These are phyloP conservation scores for Syzygium malaccense DNA, from an alignment of 441 rosid genomes.

Conservation along the genomic window DNA sequence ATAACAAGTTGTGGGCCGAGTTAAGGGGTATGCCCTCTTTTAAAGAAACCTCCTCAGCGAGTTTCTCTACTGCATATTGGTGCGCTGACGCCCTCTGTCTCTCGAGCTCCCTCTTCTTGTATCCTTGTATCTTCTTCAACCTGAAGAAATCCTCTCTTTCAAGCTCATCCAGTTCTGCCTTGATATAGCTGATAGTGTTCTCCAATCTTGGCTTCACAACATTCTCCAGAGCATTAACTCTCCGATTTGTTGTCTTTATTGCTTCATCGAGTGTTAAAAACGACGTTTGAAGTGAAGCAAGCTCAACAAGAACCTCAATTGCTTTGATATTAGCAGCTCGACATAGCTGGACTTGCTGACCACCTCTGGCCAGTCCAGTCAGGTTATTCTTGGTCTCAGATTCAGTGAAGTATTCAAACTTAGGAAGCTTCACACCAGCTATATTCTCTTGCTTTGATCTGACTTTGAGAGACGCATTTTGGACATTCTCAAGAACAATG, in stretches of 20 bases:
- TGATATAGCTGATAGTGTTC: slow-evolving; percentile 74
- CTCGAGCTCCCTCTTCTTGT: slow-evolving; percentile 76
- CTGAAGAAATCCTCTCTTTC: slow-evolving; percentile 93
- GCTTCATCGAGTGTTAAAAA: slow-evolving; percentile 88
- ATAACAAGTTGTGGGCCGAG: slow-evolving; percentile 52
- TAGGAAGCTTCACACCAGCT: slow-evolving; percentile 90
- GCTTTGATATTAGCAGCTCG: slow-evolving; percentile 82
- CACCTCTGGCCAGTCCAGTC: slow-evolving; percentile 89
- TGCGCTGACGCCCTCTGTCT: slow-evolving; percentile 41
- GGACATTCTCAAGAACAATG: slow-evolving; percentile 71
- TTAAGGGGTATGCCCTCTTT: slow-evolving; percentile 52
- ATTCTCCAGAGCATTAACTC: slow-evolving; percentile 90
- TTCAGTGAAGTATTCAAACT: slow-evolving; percentile 73
- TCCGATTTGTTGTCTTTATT: slow-evolving; percentile 86
- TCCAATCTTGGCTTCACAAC: slow-evolving; percentile 87
- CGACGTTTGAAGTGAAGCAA: slow-evolving; percentile 89
- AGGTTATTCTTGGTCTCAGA: slow-evolving; percentile 81
- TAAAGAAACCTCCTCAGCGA: slow-evolving; percentile 55
- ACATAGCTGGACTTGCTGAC: slow-evolving; percentile 84
- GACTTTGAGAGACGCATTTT: slow-evolving; percentile 71
- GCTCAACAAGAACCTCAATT: slow-evolving; percentile 84
- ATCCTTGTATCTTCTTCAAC: slow-evolving; percentile 87
- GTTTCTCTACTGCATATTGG: slow-evolving; percentile 60
- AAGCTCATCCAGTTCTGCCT: slow-evolving; percentile 88
- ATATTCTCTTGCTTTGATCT: slow-evolving; percentile 74